phyloP scores from a whole-genome alignment of 2,329 filamentous ascomycete species.

The Lasiodiplodia hormozganensis region DNA sequence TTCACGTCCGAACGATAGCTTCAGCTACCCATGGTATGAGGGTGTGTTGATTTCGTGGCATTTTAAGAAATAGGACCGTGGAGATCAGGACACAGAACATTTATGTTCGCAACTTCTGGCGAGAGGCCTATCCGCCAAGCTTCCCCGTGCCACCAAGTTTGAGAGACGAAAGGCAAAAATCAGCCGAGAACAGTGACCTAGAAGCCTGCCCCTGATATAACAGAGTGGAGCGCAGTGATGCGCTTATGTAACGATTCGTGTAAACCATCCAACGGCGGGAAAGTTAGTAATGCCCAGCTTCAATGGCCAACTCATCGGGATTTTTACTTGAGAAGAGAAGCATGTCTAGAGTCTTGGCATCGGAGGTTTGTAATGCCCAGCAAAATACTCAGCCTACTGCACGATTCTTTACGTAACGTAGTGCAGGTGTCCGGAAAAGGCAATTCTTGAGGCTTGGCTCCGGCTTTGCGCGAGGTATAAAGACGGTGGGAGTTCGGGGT shows the following conservation, averaged over 20 bases:
- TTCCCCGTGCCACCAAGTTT: neutral
- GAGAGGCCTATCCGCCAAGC: no score
- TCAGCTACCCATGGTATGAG: no score
- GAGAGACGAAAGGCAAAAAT: neutral
- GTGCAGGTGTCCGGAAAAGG: neutral
- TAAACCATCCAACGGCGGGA: neutral
- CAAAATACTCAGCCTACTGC: neutral
- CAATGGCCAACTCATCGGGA: neutral
- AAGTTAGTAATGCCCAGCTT: conserved; percentile 2
- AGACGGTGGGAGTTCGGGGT: neutral
- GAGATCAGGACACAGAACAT: no score
- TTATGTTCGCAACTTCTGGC: no score
- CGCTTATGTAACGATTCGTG: neutral
- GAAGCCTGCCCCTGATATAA: neutral
- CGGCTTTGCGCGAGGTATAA: neutral
- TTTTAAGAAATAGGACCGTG: no score
- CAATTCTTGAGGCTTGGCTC: neutral
- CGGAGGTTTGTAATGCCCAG: conserved; percentile 2
- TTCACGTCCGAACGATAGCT: no score
- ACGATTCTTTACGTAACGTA: conserved; percentile 9
- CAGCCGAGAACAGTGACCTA: neutral
- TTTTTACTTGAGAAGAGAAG: neutral
- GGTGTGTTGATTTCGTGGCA: no score
- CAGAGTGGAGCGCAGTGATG: neutral
- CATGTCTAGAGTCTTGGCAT: neutral